Percentiles rank a stretch among this genome's conserved stretches.
phyloP scores from a whole-genome alignment of 2,329 filamentous ascomycete genomes.

The Blastomyces emzantsi region DNA sequence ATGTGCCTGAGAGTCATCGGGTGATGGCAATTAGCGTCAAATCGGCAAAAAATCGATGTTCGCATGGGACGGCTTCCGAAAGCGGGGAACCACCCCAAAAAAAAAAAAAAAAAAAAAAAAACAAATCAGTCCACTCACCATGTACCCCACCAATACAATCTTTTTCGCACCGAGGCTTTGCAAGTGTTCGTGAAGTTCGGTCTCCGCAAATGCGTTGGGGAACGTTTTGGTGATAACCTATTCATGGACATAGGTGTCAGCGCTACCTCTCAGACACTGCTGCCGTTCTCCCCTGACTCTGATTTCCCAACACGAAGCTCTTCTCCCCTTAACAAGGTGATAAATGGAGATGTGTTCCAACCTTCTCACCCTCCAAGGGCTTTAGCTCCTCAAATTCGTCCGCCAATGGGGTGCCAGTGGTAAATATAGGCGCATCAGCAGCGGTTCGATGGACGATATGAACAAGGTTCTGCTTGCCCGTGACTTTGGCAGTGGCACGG shows the following conservation, averaged over 20 bases:
- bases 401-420: slow-evolving; percentile 50
- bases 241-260: background rate
- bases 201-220: slow-evolving; percentile 53
- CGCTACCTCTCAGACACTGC: background rate
- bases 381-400: slow-evolving; percentile 53
- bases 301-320: background rate
- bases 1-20: slow-evolving; percentile 43
- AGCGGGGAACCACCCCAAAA: background rate
- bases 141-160: slow-evolving; percentile 43
- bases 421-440: slow-evolving; percentile 57
- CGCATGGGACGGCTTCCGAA: background rate
- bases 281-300: background rate
- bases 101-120: no score
- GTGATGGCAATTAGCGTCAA: background rate
- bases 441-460: slow-evolving; percentile 54
- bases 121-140: slow-evolving; percentile 16
- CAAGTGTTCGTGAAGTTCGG: slow-evolving; percentile 49
- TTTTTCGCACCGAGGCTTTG: slow-evolving; percentile 46
- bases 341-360: slow-evolving; percentile 19
- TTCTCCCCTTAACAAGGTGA: background rate
- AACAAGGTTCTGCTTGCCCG: slow-evolving; percentile 42
- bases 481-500: slow-evolving; percentile 40
- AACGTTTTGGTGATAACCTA: slow-evolving; percentile 45
- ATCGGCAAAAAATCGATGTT: background rate
- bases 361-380: slow-evolving; percentile 47